Conservation (phyloP, 768 basidiomycete species). For the Kwoniella sp. region DNA sequence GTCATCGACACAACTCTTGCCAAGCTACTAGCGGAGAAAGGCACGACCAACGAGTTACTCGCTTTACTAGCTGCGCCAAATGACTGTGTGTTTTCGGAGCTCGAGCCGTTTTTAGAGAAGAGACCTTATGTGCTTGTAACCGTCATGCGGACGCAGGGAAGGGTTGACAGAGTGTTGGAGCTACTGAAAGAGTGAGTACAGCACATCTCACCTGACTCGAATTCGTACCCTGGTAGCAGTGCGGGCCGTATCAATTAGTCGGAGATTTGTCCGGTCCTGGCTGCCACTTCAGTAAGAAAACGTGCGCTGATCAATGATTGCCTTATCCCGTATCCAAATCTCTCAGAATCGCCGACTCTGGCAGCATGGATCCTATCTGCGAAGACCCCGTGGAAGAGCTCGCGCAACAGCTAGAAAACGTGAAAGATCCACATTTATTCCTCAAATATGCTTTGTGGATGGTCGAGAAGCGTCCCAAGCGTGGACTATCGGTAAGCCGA, state of each 20-base stretch:
- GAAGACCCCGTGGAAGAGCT: constrained; percentile 67
- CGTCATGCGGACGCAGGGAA: constrained; percentile 64
- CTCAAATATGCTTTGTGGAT: constrained; percentile 83
- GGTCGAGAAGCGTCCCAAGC: constrained; percentile 67
- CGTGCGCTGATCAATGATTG: too few relatives aligned
- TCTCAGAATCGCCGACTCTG: constrained; percentile 70
- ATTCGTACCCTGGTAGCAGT: too few relatives aligned
- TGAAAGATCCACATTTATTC: constrained; percentile 65
- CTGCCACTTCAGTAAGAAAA: too few relatives aligned
- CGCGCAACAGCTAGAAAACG: constrained; percentile 63
- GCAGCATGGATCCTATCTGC: constrained; percentile 67
- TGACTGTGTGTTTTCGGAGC: constrained; percentile 64
- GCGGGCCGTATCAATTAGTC: too few relatives aligned
- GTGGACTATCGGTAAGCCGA: constrained; percentile 67
- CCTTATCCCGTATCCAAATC: too few relatives aligned
- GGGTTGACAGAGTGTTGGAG: constrained; percentile 67
- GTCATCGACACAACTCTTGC: constrained; percentile 78
- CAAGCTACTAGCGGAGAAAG: constrained; percentile 69
- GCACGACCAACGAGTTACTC: constrained; percentile 67
- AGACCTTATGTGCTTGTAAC: constrained; percentile 67
- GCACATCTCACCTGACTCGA: too few relatives aligned
- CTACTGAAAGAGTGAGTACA: constrained; percentile 67
- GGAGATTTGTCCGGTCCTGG: too few relatives aligned
- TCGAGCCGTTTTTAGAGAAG: constrained; percentile 65
- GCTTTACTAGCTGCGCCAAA: constrained; percentile 64